These are phyloP conservation scores for Podaxis sp. DNA, from an alignment of 768 basidiomycete genomes.

Conservation along the genomic window DNA sequence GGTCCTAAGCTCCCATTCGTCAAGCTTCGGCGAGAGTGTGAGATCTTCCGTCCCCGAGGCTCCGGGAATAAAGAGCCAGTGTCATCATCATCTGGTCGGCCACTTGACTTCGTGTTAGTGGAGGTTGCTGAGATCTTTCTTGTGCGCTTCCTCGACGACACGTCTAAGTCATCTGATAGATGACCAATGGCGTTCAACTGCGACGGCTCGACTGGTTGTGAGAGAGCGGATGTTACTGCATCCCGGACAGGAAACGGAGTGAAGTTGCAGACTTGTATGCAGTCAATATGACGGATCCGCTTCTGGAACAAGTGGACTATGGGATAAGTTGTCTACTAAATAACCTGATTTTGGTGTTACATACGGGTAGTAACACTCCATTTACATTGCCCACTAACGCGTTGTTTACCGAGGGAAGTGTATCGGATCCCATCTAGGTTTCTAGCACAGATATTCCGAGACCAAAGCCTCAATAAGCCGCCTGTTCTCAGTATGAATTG, in stretches of 20 bases:
- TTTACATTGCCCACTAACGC: not conserved
- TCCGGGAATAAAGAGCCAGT: constrained; percentile 18
- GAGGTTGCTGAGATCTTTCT: constrained; percentile 65
- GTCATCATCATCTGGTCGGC: constrained; percentile 30
- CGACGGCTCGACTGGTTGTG: constrained; percentile 61
- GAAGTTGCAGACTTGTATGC: constrained; percentile 75
- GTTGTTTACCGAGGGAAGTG: not conserved
- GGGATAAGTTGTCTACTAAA: not conserved
- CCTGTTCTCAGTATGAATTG: not conserved
- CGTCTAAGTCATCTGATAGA: constrained; percentile 64
- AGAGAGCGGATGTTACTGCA: constrained; percentile 71
- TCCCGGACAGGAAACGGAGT: constrained; percentile 86
- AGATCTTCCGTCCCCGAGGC: constrained; percentile 34
- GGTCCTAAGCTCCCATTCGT: constrained; percentile 16
- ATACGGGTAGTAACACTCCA: constrained; percentile 12
- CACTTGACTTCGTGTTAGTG: constrained; percentile 45
- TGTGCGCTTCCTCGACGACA: constrained; percentile 55
- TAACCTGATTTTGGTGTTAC: not conserved
- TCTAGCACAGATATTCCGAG: not conserved
- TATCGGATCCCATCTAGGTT: not conserved
- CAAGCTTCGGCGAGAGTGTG: constrained; percentile 47
- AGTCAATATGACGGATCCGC: constrained; percentile 71
- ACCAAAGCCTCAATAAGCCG: not conserved
- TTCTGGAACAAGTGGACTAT: constrained; percentile 39
- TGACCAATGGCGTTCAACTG: constrained; percentile 59